A percentile compares a stretch with the other conserved stretches of the same genome.
Evolutionary conservation across 371 early-diverging fungal genomes (phyloP).

Genomic region (Mortierella sp.): DNA sequence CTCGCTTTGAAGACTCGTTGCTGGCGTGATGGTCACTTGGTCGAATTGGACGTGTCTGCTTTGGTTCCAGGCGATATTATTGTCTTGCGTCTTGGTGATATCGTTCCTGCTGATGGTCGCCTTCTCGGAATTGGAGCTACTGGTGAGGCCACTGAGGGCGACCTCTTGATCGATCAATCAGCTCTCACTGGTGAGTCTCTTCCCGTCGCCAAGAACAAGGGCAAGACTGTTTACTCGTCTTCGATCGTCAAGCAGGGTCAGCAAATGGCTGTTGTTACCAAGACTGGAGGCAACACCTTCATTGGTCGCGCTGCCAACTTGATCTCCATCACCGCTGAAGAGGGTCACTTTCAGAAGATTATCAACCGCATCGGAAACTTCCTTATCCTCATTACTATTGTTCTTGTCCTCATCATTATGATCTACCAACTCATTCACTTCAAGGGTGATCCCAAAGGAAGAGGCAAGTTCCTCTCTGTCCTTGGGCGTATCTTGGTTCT

Average conservation of each 20-base stretch:
- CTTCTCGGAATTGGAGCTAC: slow-evolving; percentile 87
- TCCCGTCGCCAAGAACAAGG: slow-evolving; percentile 85
- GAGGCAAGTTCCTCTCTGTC: slow-evolving; percentile 66
- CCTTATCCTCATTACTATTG: slow-evolving; percentile 82
- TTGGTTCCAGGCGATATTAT: slow-evolving; percentile 93
- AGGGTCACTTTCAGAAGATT: slow-evolving; percentile 92
- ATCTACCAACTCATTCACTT: slow-evolving; percentile 73
- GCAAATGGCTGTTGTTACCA: slow-evolving; percentile 86
- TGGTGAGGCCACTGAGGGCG: slow-evolving; percentile 80
- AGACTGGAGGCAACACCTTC: slow-evolving; percentile 88
- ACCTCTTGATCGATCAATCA: slow-evolving; percentile 93
- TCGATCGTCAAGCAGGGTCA: slow-evolving; percentile 89
- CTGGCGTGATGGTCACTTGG: slow-evolving; percentile 83
- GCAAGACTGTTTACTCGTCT: slow-evolving; percentile 84
- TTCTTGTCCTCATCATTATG: slow-evolving; percentile 87
- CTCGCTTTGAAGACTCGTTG: slow-evolving; percentile 79
- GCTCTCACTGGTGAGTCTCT: slow-evolving; percentile 96
- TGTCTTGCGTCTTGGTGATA: slow-evolving; percentile 92
- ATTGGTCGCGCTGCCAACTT: slow-evolving; percentile 91
- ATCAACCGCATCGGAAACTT: slow-evolving; percentile 94
- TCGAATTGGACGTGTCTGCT: slow-evolving; percentile 81
- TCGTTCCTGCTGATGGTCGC: slow-evolving; percentile 94
- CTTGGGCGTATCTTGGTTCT: slow-evolving; percentile 88
- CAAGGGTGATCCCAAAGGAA: slow-evolving; percentile 18
- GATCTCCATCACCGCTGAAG: slow-evolving; percentile 85